Conservation (phyloP, 208 protist species). For the Trypanosomatidae sp. region DNA sequence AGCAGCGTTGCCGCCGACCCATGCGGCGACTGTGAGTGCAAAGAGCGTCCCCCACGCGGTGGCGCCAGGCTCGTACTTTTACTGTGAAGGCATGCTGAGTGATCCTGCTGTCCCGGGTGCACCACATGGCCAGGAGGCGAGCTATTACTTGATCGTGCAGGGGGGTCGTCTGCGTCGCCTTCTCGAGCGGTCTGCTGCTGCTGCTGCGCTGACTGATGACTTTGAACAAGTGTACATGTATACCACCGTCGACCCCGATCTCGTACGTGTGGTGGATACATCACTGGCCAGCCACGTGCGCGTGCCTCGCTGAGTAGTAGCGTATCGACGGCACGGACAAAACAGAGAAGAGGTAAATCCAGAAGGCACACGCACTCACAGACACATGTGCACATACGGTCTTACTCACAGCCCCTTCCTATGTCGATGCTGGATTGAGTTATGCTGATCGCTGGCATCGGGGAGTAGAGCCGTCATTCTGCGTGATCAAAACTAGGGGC, state of each 20-base stretch:
- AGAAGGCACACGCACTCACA: background rate
- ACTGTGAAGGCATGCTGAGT: background rate
- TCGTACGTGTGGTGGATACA: background rate
- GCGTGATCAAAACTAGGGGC: background rate
- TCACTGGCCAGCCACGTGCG: background rate
- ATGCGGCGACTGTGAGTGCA: background rate
- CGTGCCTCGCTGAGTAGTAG: background rate
- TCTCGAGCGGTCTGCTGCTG: constrained; percentile 1
- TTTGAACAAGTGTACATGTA: constrained; percentile 5
- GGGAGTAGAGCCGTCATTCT: background rate
- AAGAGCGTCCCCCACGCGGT: background rate
- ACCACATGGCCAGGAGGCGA: background rate
- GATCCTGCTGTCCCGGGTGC: background rate
- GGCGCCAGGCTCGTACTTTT: background rate
- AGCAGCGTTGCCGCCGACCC: background rate
- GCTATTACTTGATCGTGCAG: constrained; percentile 2
- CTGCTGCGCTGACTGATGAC: background rate
- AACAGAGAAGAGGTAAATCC: background rate
- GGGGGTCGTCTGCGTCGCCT: constrained; percentile 3
- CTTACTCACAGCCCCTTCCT: background rate
- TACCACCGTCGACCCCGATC: constrained; percentile 3
- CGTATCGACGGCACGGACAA: background rate
- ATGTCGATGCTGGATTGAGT: background rate
- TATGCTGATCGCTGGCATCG: background rate
- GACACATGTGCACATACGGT: background rate